Evolutionary conservation across 75 land plant species (phyloP), one percentile per base, ranked within the genome.

Genomic region (Isoetes taiwanensis): DNA sequence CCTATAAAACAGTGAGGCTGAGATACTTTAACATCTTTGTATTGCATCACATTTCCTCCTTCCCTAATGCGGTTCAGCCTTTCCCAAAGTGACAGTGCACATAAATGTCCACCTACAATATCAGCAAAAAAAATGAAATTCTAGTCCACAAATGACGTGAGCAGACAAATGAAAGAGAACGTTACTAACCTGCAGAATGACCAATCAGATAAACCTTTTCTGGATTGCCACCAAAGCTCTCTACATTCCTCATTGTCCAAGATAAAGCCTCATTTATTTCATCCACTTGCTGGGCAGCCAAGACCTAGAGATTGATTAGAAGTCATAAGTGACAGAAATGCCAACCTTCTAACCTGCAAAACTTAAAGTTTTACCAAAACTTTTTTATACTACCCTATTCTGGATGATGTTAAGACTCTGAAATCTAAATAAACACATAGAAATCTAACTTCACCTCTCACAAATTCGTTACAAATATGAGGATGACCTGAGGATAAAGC

Each of bases 101-200:
- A 29, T 23, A 66, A 16, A 57, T 66, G 68, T 11, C 38, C 62
- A 23, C 68, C 68, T 65, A 42, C 3, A 41, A 42, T 17, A 30
- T 48, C 52, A 9, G 8, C 16, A 48, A 48, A 48, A 12, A 6
- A 48, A 19, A 16, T 48, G 52, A 19, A 16, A 48, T 12, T 20
- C 19, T 48, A 37, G 14, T 10, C 12, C 39, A 14, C 9, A 37
- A 10, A 37, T 10, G 39, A 14, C 39, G 9, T 10, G 14, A 10
- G 14, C 12, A 10, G 14, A 37, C 39, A 37, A 10, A 37, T 14
- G 39, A 37, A 37, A 10, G 39, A 10, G 39, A 14, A 14, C 9
- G 14, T 10, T 14, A 37, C 14, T 14, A 10, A 65, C 67, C 67
- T 43, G 68, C 56, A 28, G 68, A 66, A 57, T 66, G 68, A 16